Evolutionary conservation across 163 green algal species (phyloP).

Genomic region (Prototheca stagnorum): DNA sequence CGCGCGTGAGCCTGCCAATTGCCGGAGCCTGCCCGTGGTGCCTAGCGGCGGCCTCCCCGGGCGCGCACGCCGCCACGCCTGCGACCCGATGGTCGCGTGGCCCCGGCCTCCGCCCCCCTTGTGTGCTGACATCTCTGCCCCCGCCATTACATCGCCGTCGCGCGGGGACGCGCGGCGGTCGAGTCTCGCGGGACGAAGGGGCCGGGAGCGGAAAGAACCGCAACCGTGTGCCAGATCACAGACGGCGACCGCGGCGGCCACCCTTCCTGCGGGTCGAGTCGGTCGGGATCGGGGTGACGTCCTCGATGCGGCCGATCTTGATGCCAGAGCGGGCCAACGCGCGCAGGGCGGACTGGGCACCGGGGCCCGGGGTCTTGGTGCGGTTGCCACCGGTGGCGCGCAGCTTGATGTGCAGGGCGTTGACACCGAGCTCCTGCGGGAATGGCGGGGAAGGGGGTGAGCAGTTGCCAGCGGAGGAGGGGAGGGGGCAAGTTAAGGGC

Average conservation of each 20-base stretch:
- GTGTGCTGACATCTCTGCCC: no score
- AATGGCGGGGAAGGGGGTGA: background rate
- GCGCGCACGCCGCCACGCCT: no score
- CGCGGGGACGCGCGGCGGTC: no score
- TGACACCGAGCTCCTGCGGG: constrained; percentile 97
- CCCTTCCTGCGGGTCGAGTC: constrained; percentile 90
- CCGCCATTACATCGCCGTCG: no score
- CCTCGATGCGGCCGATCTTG: constrained; percentile 99
- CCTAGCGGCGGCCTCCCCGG: no score
- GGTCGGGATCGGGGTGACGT: constrained; percentile 97
- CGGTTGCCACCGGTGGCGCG: constrained; percentile 96
- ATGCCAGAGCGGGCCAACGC: constrained; percentile 91
- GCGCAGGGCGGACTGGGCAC: constrained; percentile 90
- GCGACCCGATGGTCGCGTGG: no score
- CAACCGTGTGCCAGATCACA: constrained; percentile 53
- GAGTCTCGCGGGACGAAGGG: no score
- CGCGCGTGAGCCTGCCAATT: no score
- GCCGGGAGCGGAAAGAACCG: no score
- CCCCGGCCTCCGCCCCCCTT: no score
- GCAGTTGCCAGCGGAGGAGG: background rate
- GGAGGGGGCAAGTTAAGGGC: background rate
- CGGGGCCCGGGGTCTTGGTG: constrained; percentile 97
- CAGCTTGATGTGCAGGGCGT: constrained; percentile 98
- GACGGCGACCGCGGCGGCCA: constrained; percentile 77
- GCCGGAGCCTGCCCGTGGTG: no score